Evolutionary conservation across 257 asterid genomes (phyloP).

Genomic region (Ocimum tenuiflorum): DNA sequence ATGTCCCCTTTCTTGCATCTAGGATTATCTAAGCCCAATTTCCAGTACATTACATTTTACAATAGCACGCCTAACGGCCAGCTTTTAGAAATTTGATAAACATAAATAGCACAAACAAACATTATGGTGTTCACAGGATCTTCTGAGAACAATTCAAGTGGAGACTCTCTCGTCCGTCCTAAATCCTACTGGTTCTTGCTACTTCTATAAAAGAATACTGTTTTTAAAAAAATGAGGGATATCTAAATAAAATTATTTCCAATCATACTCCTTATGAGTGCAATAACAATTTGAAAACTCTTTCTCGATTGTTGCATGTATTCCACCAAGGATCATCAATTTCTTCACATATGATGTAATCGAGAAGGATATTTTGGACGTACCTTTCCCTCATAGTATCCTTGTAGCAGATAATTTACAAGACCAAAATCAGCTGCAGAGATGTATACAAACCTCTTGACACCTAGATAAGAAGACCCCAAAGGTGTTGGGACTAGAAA

Average conservation of each 20-base stretch:
- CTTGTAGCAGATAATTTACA: conserved; percentile 53
- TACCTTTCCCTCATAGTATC: conserved; percentile 85
- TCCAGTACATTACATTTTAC: not conserved
- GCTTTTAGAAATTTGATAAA: not conserved
- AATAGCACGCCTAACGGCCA: not conserved
- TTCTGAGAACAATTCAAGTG: not conserved
- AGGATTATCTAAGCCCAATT: not conserved
- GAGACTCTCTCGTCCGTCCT: not conserved
- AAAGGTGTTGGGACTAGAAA: not conserved
- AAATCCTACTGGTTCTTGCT: not conserved
- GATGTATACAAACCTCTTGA: conserved; percentile 63
- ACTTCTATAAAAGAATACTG: not conserved
- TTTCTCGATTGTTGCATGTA: not conserved
- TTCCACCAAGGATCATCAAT: not conserved
- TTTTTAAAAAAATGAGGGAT: too few species aligned
- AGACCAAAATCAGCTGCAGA: conserved; percentile 88
- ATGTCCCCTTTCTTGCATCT: not conserved
- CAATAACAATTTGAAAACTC: not conserved
- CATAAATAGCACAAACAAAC: too few species aligned
- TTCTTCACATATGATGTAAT: conserved; percentile 6
- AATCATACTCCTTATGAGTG: not conserved
- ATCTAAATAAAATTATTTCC: not conserved
- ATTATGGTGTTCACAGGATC: not conserved
- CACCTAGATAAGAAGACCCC: conserved; percentile 30
- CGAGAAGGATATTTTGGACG: conserved; percentile 2